Evolutionary conservation across 2,329 filamentous ascomycete species (phyloP).

Genomic region (Sporothrix pseudoabietina): DNA sequence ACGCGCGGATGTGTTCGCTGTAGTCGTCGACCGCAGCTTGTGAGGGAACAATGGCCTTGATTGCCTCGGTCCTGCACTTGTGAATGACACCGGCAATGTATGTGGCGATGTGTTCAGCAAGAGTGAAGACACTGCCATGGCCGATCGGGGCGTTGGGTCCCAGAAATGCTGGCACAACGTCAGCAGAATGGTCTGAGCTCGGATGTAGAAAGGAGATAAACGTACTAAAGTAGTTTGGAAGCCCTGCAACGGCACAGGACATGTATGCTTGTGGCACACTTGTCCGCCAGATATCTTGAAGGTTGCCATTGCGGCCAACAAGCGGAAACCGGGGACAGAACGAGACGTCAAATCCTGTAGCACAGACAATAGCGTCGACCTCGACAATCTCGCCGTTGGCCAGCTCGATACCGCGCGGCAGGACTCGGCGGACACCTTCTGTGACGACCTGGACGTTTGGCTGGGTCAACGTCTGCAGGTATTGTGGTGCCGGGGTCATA

Average conservation of each 20-base stretch:
- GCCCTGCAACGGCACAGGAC: slow-evolving; percentile 53
- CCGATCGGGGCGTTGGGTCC: slow-evolving; percentile 56
- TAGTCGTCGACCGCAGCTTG: slow-evolving; percentile 54
- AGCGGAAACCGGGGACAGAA: slow-evolving; percentile 57
- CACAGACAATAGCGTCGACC: slow-evolving; percentile 59
- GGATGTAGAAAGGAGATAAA: slow-evolving; percentile 17
- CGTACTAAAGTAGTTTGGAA: slow-evolving; percentile 60
- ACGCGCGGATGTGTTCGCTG: slow-evolving; percentile 51
- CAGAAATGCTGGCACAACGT: slow-evolving; percentile 47
- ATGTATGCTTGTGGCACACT: slow-evolving; percentile 55
- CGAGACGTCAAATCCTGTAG: slow-evolving; percentile 60
- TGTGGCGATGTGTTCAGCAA: slow-evolving; percentile 54
- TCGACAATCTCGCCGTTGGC: slow-evolving; percentile 52
- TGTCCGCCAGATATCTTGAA: slow-evolving; percentile 52
- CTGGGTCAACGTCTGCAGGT: slow-evolving; percentile 50
- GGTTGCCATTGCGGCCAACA: slow-evolving; percentile 52
- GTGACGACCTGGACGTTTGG: slow-evolving; percentile 54
- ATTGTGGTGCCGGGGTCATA: slow-evolving; percentile 55
- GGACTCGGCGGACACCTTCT: slow-evolving; percentile 49
- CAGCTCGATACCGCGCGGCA: slow-evolving; percentile 53
- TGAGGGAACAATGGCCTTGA: slow-evolving; percentile 51
- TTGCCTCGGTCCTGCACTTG: slow-evolving; percentile 55
- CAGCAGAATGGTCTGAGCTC: neutral
- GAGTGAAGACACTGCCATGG: slow-evolving; percentile 55
- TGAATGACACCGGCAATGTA: slow-evolving; percentile 54